Base-by-base conservation (phyloP, 2,329 filamentous ascomycete species). In the Hirsutella rhossiliensis region DNA sequence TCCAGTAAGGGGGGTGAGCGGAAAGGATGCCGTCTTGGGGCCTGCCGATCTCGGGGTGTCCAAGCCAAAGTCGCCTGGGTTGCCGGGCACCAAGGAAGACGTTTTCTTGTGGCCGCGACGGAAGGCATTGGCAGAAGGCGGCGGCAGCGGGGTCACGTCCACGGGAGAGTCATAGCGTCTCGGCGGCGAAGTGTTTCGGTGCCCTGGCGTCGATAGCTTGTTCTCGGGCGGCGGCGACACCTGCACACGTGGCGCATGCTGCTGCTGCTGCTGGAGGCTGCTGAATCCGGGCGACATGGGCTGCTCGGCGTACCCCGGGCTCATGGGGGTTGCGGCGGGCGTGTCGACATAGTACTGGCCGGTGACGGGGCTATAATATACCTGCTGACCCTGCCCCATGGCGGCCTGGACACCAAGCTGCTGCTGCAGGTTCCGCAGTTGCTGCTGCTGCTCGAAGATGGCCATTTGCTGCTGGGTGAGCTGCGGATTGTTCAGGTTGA, bases 81-180 rank as follows among this genome's bases (percentile, higher is more conserved):
- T 62, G 36, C 58, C 62, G 53, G 73, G 74, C 42, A 81, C 76
- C 27, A 89, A 73, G 5, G 90, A 94, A 19, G 80, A 78, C 11
- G 79, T 78, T 76, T 96, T 96, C 73, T 94, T 92, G 67, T 97
- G 90, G 45, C 87, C 85, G 46, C 88, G 87, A 49, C 89, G 89
- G 73, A 95, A 95, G 38, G 88, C 87, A 56, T 89, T 92, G 52
- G 85, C 86, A 44, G 88, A 94, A 47, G 87, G 87, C 27, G 87
- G 87, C 43, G 88, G 88, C 43, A 95, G 76, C 36, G 88, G 87
- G 3, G 66, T 63, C 13, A 72, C 68, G 53, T 85, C 79, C 13
- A 77, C 76, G 5, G 84, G 84, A 17, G 86, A 83, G 42, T 82
- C 75, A 40, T 76, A 75, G 56, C 81, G 76, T 62, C 78, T 80